These are phyloP conservation scores for Chaetoceros muelleri DNA, from an alignment of 108 stramenopile species.

Conservation along the genomic window DNA sequence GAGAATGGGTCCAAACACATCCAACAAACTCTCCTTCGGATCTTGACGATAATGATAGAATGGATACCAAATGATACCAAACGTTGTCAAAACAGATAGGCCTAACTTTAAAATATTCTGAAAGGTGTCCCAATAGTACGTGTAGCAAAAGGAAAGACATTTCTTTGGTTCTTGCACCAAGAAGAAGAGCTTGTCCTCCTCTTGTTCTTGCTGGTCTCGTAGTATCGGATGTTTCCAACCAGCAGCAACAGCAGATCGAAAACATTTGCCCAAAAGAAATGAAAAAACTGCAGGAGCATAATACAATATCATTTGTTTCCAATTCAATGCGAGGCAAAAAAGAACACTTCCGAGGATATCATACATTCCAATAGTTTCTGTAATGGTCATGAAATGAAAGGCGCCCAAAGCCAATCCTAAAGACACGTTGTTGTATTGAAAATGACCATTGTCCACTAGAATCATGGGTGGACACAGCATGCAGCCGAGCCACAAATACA, in stretches of 20 bases:
- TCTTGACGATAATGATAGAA: neutral
- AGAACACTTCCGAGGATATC: conserved; percentile 56
- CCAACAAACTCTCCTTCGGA: conserved; percentile 22
- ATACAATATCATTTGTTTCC: conserved; percentile 95
- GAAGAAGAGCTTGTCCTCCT: conserved; percentile 26
- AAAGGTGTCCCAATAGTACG: neutral
- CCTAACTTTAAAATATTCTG: neutral
- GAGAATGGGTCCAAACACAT: conserved; percentile 25
- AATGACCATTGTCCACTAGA: conserved; percentile 94
- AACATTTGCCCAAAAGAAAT: conserved; percentile 73
- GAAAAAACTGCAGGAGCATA: conserved; percentile 88
- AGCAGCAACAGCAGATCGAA: neutral
- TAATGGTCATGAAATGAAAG: conserved; percentile 43
- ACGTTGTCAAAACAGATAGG: conserved; percentile 8
- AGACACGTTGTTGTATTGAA: conserved; percentile 92
- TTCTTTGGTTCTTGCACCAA: no score
- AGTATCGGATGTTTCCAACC: no score
- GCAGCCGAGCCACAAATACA: conserved; percentile 45
- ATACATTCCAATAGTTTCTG: conserved; percentile 12
- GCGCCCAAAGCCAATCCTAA: conserved; percentile 73
- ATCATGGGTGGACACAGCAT: conserved; percentile 63
- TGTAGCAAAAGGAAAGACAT: neutral
- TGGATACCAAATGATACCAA: neutral
- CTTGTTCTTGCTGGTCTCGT: neutral
- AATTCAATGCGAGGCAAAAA: conserved; percentile 85